Evolutionary conservation across 352 stramenopile genomes (phyloP).

Genomic region (Globisporangium radiosum): DNA sequence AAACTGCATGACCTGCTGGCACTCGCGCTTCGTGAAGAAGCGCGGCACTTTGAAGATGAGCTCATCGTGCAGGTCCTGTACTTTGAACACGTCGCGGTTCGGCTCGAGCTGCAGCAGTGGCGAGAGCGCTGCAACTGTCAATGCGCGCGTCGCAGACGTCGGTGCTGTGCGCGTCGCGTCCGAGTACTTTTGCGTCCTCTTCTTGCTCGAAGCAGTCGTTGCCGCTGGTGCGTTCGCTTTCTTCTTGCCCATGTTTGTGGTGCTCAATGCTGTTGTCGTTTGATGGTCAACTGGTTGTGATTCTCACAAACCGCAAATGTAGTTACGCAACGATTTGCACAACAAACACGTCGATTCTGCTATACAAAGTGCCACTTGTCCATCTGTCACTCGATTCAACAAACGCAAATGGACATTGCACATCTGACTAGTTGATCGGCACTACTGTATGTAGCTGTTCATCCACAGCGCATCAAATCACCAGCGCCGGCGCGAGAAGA

Average conservation of each 20-base stretch:
- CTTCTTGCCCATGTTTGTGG: constrained; percentile 11
- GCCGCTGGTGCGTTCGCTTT: constrained; percentile 1
- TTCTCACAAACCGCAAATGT: too few relatives aligned
- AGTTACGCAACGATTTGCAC: too few relatives aligned
- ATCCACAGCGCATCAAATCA: constrained; percentile 8
- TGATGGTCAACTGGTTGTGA: too few relatives aligned
- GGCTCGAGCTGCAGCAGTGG: constrained; percentile 42
- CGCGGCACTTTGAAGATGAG: constrained; percentile 60
- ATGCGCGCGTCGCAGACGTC: constrained; percentile 1
- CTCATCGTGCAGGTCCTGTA: constrained; percentile 37
- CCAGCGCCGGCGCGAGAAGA: constrained; percentile 53
- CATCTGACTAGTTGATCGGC: neutral
- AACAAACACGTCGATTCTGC: too few relatives aligned
- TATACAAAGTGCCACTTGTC: too few relatives aligned
- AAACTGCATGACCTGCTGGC: constrained; percentile 51
- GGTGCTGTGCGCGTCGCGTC: constrained; percentile 12
- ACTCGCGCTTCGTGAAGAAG: constrained; percentile 61
- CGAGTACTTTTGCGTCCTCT: constrained; percentile 13
- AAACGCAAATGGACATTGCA: neutral
- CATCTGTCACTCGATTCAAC: neutral
- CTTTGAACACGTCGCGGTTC: constrained; percentile 23
- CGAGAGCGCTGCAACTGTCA: constrained; percentile 13
- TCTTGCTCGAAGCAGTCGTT: neutral
- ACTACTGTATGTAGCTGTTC: too few relatives aligned
- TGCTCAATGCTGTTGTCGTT: too few relatives aligned